Base-by-base conservation (phyloP, 176 grass and related monocot species). In the Zea luxurians region DNA sequence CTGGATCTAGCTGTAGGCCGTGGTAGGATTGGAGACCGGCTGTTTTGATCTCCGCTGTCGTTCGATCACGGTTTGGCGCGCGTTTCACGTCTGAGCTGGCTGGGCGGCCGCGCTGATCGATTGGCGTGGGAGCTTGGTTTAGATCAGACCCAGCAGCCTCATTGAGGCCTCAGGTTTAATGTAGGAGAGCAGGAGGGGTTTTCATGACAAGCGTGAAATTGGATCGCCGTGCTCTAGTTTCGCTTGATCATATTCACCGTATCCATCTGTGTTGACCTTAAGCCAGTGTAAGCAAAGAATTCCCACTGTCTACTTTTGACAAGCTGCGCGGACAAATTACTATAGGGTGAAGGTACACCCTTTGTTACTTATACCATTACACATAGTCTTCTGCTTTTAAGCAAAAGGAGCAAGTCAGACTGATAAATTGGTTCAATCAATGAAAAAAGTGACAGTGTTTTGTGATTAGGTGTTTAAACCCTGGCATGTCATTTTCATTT, bases 1-100 rank as follows among this genome's bases (percentile, higher is more conserved):
- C 41, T 74, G 76, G 86, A 88, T 88, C 86, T 76, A 41, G 64
- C 77, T 84, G 5, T 38, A 36, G 49, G 50, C 11, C 6, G 11
- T 52, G 72, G 37, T 77, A 2, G 15, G 73, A 48, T 34, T 21
- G 42, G 15, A 44, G 35, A 12, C 20, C 60, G 43, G 40, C 10
- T 44, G 18, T 50, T 77, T 27, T 80, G 58, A 76, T 78, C 65
- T 27, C 50, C 37, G 11, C 43, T 66, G 77, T 9, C 78, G 66
- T 71, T 85, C 35, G 63, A 80, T 63, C 70, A 17, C 34, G 21
- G 70, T 74, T 80, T 71, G 49, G 64, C 40, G 70, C 48, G 38
- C 40, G 68, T 76, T 35, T 79, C 16, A 17, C 13, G 59, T 77
- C 27, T 72, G 78, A 89, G 66, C 78, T 83, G 35, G 67, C 78